Percentiles rank a stretch among this genome's conserved stretches.
These are phyloP conservation scores for Dryas octopetala DNA, from an alignment of 306 rosid species.

Conservation along the genomic window DNA sequence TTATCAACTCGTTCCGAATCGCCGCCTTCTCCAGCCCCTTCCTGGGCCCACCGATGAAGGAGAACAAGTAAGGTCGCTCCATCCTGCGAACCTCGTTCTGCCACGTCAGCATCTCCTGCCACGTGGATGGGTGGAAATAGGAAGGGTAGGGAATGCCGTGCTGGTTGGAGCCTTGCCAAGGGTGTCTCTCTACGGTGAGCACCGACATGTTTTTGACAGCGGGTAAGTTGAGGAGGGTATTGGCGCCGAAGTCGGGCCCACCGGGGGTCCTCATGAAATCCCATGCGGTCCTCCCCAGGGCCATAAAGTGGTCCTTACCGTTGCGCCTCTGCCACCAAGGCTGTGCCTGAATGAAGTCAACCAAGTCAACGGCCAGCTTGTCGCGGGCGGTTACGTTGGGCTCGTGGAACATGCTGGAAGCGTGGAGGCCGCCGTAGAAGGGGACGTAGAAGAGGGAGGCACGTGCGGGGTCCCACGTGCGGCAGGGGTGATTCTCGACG, in stretches of 20 bases:
- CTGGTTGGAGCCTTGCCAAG: constrained; percentile 67
- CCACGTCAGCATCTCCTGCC: constrained; percentile 42
- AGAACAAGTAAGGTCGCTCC: not conserved
- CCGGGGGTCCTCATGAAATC: constrained; percentile 60
- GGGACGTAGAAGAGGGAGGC: constrained; percentile 75
- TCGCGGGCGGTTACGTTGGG: constrained; percentile 53
- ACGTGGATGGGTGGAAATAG: constrained; percentile 61
- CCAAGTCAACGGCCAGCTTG: constrained; percentile 42
- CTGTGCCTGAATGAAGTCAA: constrained; percentile 31
- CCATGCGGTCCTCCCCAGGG: constrained; percentile 83
- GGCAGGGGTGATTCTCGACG: constrained; percentile 72
- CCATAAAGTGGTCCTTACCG: constrained; percentile 69
- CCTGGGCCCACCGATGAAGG: constrained; percentile 16
- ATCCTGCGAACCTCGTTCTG: constrained; percentile 23
- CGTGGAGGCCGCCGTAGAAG: constrained; percentile 82
- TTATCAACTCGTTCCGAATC: constrained; percentile 9
- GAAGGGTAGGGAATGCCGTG: constrained; percentile 81
- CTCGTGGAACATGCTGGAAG: constrained; percentile 65
- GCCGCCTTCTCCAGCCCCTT: constrained; percentile 12
- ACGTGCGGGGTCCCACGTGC: constrained; percentile 53
- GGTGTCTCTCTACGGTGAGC: constrained; percentile 74
- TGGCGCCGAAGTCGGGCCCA: constrained; percentile 69
- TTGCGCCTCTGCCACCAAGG: constrained; percentile 34
- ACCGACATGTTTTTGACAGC: constrained; percentile 85
- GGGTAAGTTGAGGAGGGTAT: constrained; percentile 54